A percentile compares a stretch with the other conserved stretches of the same genome.
Evolutionary conservation across 2,329 filamentous ascomycete genomes (phyloP).

Genomic region (Penicillium sp.): DNA sequence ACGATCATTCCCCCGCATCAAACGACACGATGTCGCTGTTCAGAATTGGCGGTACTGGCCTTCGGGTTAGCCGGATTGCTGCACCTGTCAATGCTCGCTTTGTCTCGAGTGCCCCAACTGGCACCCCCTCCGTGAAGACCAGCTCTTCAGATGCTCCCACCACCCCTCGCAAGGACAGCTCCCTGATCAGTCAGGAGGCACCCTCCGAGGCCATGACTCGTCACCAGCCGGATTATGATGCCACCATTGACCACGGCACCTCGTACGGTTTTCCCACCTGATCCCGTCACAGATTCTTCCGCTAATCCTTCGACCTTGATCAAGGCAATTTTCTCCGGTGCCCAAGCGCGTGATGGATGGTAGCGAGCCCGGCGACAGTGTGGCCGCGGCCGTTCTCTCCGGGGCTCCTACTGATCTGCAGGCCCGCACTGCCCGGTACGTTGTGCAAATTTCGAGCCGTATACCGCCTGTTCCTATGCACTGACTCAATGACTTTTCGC

Average conservation of each 20-base stretch:
- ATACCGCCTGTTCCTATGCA: slow-evolving; percentile 3
- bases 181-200: slow-evolving; percentile 51
- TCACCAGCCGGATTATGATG: slow-evolving; percentile 77
- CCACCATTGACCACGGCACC: slow-evolving; percentile 78
- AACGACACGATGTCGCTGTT: slow-evolving; percentile 61
- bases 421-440: slow-evolving; percentile 86
- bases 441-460: background rate
- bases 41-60: slow-evolving; percentile 48
- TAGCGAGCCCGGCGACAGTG: slow-evolving; percentile 69
- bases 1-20: slow-evolving; percentile 17
- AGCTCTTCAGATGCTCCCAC: slow-evolving; percentile 44
- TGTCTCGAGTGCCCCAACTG: slow-evolving; percentile 36
- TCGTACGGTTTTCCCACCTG: slow-evolving; percentile 60
- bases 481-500: slow-evolving; percentile 17
- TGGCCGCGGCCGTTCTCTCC: slow-evolving; percentile 81
- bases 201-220: slow-evolving; percentile 51
- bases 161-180: slow-evolving; percentile 37
- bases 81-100: slow-evolving; percentile 38
- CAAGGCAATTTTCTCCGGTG: slow-evolving; percentile 82
- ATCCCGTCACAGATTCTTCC: slow-evolving; percentile 6
- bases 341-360: slow-evolving; percentile 88
- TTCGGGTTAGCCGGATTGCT: slow-evolving; percentile 32
- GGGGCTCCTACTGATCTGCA: slow-evolving; percentile 92
- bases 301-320: slow-evolving; percentile 26
- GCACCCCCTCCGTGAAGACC: slow-evolving; percentile 56